phyloP scores from a whole-genome alignment of 352 stramenopile genomes.

The Phytopythium montanum region DNA sequence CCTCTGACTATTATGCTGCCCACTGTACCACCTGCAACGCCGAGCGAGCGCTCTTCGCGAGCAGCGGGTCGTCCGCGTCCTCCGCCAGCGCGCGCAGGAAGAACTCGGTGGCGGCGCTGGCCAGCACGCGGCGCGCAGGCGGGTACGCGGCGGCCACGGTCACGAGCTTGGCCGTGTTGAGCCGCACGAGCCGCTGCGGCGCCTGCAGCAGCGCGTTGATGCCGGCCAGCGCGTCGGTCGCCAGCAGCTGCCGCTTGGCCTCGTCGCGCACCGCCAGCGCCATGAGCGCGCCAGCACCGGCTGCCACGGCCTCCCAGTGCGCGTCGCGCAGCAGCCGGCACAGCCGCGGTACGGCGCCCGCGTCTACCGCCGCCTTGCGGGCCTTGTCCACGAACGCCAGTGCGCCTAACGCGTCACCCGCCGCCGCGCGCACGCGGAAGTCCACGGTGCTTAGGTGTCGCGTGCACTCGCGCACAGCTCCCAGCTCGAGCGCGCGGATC shows the following conservation, averaged over 20 bases:
- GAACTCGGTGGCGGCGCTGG: conserved; percentile 47
- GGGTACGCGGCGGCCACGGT: conserved; percentile 56
- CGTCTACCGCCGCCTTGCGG: conserved; percentile 48
- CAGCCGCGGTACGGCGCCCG: conserved; percentile 48
- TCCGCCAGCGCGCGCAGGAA: conserved; percentile 37
- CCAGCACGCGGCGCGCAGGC: conserved; percentile 39
- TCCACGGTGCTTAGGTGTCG: conserved; percentile 39
- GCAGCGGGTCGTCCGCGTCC: conserved; percentile 43
- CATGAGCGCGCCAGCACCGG: conserved; percentile 63
- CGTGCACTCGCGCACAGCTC: conserved; percentile 33
- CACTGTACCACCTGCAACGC: conserved; percentile 60
- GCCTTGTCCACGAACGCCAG: conserved; percentile 61
- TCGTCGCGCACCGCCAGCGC: conserved; percentile 59
- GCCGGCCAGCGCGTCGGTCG: conserved; percentile 33
- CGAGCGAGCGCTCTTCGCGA: conserved; percentile 51
- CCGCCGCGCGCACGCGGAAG: conserved; percentile 37
- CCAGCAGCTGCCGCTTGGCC: conserved; percentile 61
- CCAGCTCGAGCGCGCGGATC: conserved; percentile 51
- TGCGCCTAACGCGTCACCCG: conserved; percentile 48
- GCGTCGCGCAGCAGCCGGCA: conserved; percentile 51
- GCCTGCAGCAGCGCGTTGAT: conserved; percentile 66
- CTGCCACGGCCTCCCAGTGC: conserved; percentile 48
- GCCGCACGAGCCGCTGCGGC: conserved; percentile 46
- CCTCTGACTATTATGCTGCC: conserved; percentile 24
- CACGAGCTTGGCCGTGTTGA: conserved; percentile 68